Base-by-base conservation (phyloP, 805 yeast genomes). In the Candida schatavii region DNA sequence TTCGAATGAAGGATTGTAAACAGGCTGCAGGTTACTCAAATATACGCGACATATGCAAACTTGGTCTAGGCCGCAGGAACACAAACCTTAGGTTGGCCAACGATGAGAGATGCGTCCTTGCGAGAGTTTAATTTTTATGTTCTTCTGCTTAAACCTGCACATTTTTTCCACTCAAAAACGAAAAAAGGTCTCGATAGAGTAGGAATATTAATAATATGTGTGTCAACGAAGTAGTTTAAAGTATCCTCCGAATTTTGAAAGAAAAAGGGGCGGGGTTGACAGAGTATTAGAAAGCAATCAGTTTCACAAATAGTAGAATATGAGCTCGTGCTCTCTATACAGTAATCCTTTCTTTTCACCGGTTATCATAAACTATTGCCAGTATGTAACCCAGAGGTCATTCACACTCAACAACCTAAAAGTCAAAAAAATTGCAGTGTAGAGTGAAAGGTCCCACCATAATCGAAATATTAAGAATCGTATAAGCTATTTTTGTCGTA, bases 1-100 rank as follows among this genome's bases (percentile, higher is more conserved):
- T 11, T 23, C 7, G 27, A 23, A 17, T 31, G 20, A 14, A 31
- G 21, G 13, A 31, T 15, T 29, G 11, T n/a, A 31, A 17, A 22
- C 35, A 31, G 35, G 21, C 35, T 31, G 35, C 35, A 31, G 11
- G 35, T 31, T 31, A 22, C 35, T 22, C 18, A 14, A 31, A 31
- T 23, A 23, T 17, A 20, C 22, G 22, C 22, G 19, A 20, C 19
- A 7, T 31, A 31, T 31, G 25, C 36, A 19, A 33, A 33, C 36
- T 13, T 22, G 36, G 36, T 33, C 36, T 33, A 33, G 36, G 36
- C 36, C 36, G 36, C 36, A 33, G 36, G 36, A 33, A 33, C 36
- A 17, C 7, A 33, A 33, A 33, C 27, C 26, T 33, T 33, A 33
- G 10, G 10, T 33, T 18, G 15, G 15, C 19, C 35, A 18, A 31